Base-by-base conservation (phyloP, 2,329 filamentous ascomycete species). In the Microdochium nivale region DNA sequence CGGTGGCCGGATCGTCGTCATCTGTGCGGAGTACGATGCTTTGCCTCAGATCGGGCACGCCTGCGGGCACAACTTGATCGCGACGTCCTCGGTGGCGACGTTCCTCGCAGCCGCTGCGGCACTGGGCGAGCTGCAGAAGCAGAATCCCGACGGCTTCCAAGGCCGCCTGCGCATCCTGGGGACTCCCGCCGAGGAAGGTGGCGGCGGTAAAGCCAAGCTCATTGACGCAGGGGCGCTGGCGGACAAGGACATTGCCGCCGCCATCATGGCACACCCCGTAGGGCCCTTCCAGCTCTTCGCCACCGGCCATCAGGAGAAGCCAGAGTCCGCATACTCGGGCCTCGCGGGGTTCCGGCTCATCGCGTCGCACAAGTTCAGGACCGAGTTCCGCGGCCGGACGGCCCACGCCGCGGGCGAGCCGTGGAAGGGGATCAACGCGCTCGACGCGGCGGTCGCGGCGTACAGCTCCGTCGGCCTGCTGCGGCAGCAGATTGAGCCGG, bases 371-470 rank as follows among this genome's bases (percentile, higher is more conserved):
- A 66, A 66, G 51, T 62, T 67, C 49, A 54, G 54, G 2, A 63
- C 66, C 21, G 62, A 64, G 43, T 71, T 69, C 50, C 57, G 50
- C 5, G 69, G 69, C 1, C 60, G 58, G 27, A 54, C 63, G 1
- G 67, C 68, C 1, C 69, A 72, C 44, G 67, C 69, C 0, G 68
- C 62, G 3, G 62, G 56, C 10, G 63, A 65, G 47, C 69, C 69
- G 0, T 70, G 67, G 67, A 63, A 65, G 25, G 68, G 68, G 0
- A 50, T 62, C 16, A 71, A 71, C 48, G 70, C 70, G 0, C 59
- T 71, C 2, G 70, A 72, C 43, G 70, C 69, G 1, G 63, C 63
- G 1, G 64, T 70, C 3, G 57, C 60, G 0, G 64, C 66, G 0
- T 71, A 71, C 51, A 67, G 56, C 48, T 64, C 59, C 19, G 60